phyloP scores from a whole-genome alignment of 768 basidiomycete genomes.

The Mycena metata region DNA sequence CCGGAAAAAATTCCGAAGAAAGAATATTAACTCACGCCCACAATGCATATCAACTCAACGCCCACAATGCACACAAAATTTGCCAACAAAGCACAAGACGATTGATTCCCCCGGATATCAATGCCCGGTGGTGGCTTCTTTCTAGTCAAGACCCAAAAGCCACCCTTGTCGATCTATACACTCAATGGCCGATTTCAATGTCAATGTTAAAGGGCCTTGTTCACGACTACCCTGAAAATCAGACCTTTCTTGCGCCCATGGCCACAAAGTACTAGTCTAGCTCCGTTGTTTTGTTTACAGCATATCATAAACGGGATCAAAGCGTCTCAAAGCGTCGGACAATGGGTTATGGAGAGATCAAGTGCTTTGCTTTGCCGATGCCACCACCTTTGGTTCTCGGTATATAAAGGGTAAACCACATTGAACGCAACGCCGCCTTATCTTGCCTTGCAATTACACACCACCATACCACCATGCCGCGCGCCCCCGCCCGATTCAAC shows the following conservation, averaged over 20 bases:
- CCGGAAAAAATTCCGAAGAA: too few species aligned
- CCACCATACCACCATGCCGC: constrained; percentile 12
- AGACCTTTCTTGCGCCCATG: not conserved
- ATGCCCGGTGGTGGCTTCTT: too few species aligned
- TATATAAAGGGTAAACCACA: constrained; percentile 17
- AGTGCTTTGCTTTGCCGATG: not conserved
- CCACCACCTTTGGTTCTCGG: constrained; percentile 1
- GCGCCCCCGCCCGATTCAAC: constrained; percentile 8
- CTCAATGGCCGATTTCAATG: not conserved
- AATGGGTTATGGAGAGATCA: constrained; percentile 26
- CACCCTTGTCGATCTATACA: too few species aligned
- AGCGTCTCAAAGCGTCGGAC: constrained; percentile 21
- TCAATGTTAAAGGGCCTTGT: not conserved
- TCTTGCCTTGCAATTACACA: too few species aligned
- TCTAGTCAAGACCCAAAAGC: too few species aligned
- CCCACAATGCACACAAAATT: too few species aligned
- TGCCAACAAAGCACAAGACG: too few species aligned
- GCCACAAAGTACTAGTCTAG: not conserved
- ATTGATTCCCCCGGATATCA: too few species aligned
- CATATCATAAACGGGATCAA: not conserved
- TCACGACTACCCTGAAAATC: not conserved
- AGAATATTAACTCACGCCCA: too few species aligned
- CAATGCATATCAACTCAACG: too few species aligned
- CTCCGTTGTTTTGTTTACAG: not conserved
- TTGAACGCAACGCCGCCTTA: too few species aligned